These are phyloP conservation scores for Quambalaria eucalypti DNA, from an alignment of 1,284 basidiomycete genomes.

Conservation along the genomic window DNA sequence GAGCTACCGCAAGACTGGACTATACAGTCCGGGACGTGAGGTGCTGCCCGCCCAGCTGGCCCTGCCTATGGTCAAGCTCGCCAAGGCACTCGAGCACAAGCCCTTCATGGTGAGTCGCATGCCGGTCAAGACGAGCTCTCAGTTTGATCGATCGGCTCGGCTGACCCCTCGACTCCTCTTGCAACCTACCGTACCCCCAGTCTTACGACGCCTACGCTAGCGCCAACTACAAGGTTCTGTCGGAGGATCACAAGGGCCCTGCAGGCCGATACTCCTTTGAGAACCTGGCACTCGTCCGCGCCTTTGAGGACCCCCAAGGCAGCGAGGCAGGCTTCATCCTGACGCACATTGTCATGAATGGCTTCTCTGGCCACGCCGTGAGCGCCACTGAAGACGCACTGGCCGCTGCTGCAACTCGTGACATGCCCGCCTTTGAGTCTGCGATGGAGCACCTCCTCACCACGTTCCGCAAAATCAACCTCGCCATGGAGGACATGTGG, in stretches of 20 bases:
- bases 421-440: slow-evolving; percentile 22
- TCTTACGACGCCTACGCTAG: too few relatives aligned
- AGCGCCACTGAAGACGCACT: slow-evolving; percentile 30
- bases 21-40: slow-evolving; percentile 26
- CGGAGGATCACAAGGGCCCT: slow-evolving; percentile 13
- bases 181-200: background rate
- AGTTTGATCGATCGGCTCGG: background rate
- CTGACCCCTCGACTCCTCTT: background rate
- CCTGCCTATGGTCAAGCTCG: slow-evolving; percentile 31
- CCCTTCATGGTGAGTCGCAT: slow-evolving; percentile 24
- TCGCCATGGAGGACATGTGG: slow-evolving; percentile 44
- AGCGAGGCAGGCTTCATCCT: slow-evolving; percentile 37
- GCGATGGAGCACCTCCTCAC: slow-evolving; percentile 19
- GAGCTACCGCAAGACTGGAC: slow-evolving; percentile 26
- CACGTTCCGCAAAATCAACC: slow-evolving; percentile 35
- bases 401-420: slow-evolving; percentile 16
- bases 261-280: slow-evolving; percentile 31
- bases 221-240: slow-evolving; percentile 28
- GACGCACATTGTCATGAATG: slow-evolving; percentile 40
- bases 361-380: slow-evolving; percentile 29
- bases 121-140: too few relatives aligned
- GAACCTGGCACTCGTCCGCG: slow-evolving; percentile 39
- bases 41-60: slow-evolving; percentile 28
- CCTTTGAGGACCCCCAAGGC: slow-evolving; percentile 34
- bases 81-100: slow-evolving; percentile 32